Conservation (phyloP, 1,139 yeast genomes). For the Hyphopichia burtonii region DNA sequence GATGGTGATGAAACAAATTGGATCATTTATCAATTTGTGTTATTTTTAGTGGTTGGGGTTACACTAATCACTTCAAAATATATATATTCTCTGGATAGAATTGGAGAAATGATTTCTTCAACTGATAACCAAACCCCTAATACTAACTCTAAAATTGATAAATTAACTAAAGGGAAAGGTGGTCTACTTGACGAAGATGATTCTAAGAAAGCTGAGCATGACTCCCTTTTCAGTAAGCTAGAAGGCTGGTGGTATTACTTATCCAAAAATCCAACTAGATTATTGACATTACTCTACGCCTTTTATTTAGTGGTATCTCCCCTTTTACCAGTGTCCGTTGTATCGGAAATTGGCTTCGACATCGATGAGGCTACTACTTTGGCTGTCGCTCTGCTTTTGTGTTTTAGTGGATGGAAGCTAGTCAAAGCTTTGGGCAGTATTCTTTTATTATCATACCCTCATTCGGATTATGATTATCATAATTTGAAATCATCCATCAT, state of each 20-base stretch:
- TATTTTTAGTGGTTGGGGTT: conserved; percentile 26
- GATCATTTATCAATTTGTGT: conserved; percentile 28
- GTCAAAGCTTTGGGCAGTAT: conserved; percentile 53
- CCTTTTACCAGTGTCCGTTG: conserved; percentile 27
- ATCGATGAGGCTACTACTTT: conserved; percentile 52
- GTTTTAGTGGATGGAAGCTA: conserved; percentile 55
- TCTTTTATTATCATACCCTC: conserved; percentile 53
- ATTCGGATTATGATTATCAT: conserved; percentile 38
- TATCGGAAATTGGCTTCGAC: conserved; percentile 33
- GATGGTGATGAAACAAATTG: conserved; percentile 29
- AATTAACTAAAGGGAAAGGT: not conserved
- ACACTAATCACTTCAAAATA: conserved; percentile 39
- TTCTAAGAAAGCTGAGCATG: not conserved
- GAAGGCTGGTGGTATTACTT: conserved; percentile 7
- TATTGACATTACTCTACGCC: conserved; percentile 60
- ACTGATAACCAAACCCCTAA: conserved; percentile 9
- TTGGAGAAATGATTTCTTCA: conserved; percentile 28
- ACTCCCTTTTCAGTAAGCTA: not conserved
- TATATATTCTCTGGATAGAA: conserved; percentile 34
- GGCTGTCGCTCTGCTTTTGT: conserved; percentile 47
- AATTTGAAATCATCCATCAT: conserved; percentile 32
- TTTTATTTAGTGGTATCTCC: conserved; percentile 33
- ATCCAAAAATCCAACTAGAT: conserved; percentile 59
- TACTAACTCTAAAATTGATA: not conserved
- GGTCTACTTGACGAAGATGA: conserved; percentile 1